phyloP scores from a whole-genome alignment of 2,329 filamentous ascomycete species.

The Coniochaeta sp. region DNA sequence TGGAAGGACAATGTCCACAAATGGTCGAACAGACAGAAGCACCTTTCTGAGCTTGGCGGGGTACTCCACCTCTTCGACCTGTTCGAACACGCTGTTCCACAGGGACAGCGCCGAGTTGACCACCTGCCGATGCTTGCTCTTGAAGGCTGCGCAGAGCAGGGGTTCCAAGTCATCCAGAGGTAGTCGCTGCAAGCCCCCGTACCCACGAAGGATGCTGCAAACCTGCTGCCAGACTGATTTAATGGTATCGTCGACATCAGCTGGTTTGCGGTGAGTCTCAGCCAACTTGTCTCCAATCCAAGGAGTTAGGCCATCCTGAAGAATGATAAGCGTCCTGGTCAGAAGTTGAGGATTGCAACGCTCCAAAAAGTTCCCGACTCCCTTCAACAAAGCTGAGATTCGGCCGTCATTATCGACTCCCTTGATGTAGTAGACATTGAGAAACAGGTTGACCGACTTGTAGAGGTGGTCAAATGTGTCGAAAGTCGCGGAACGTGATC shows the following conservation, averaged over 20 bases:
- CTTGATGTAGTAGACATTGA: constrained; percentile 42
- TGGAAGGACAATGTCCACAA: constrained; percentile 39
- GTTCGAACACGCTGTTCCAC: constrained; percentile 68
- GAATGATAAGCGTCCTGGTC: constrained; percentile 45
- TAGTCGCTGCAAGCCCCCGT: constrained; percentile 28
- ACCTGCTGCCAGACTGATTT: constrained; percentile 43
- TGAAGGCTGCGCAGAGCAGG: constrained; percentile 49
- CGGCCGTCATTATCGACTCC: constrained; percentile 17
- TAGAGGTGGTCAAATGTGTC: constrained; percentile 65
- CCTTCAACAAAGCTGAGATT: constrained; percentile 42
- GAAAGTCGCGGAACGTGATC: constrained; percentile 26
- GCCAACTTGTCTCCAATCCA: constrained; percentile 57
- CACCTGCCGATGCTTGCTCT: constrained; percentile 47
- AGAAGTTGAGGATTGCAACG: constrained; percentile 43
- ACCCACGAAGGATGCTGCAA: constrained; percentile 29
- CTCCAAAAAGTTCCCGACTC: constrained; percentile 42
- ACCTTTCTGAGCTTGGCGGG: constrained; percentile 56
- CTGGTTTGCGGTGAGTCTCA: constrained; percentile 31
- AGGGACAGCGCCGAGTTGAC: constrained; percentile 42
- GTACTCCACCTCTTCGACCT: constrained; percentile 53
- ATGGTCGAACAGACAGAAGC: constrained; percentile 52
- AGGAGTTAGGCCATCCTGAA: constrained; percentile 53
- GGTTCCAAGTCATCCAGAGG: constrained; percentile 47
- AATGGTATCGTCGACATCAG: constrained; percentile 35
- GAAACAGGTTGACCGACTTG: constrained; percentile 43